A percentile compares a stretch with the other conserved stretches of the same genome.
These are phyloP conservation scores for Yamadazyma siamensis DNA, from an alignment of 1,139 yeast genomes.

Conservation along the genomic window DNA sequence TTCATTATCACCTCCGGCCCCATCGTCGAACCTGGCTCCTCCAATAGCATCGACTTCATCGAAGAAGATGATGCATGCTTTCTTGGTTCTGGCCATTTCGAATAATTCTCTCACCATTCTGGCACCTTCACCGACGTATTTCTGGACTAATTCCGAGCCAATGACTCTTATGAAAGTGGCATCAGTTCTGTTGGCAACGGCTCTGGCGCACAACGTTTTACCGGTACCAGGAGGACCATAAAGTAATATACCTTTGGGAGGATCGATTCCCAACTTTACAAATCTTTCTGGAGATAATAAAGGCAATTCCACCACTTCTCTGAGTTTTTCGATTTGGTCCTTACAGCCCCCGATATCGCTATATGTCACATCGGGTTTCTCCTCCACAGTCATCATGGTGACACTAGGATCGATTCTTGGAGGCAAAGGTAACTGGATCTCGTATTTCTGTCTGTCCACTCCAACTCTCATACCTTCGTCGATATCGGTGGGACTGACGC, in stretches of 20 bases:
- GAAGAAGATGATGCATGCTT: slow-evolving; percentile 93
- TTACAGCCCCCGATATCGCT: slow-evolving; percentile 97
- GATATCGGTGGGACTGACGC: slow-evolving; percentile 96
- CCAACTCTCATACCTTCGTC: slow-evolving; percentile 99
- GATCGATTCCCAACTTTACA: slow-evolving; percentile 94
- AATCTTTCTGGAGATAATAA: slow-evolving; percentile 92
- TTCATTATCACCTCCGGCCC: slow-evolving; percentile 99
- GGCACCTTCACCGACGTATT: slow-evolving; percentile 99
- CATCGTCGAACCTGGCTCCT: slow-evolving; percentile 98
- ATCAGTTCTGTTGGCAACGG: slow-evolving; percentile 97
- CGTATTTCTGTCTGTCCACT: slow-evolving; percentile 95
- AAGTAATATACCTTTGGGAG: slow-evolving; percentile 93
- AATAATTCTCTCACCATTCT: slow-evolving; percentile 97
- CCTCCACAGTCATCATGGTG: slow-evolving; percentile 99
- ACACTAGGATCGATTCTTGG: slow-evolving; percentile 97
- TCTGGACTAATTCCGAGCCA: slow-evolving; percentile 96
- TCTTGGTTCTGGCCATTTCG: slow-evolving; percentile 97
- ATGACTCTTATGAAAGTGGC: slow-evolving; percentile 97
- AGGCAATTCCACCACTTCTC: slow-evolving; percentile 97
- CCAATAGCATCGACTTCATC: slow-evolving; percentile 99
- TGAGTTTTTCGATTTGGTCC: slow-evolving; percentile 92
- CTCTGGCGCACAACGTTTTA: slow-evolving; percentile 95
- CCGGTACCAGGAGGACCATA: slow-evolving; percentile 99
- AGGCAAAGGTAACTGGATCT: slow-evolving; percentile 93
- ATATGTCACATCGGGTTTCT: slow-evolving; percentile 89